Conservation (phyloP, 352 stramenopile species). For the Pythium folliculosum region DNA sequence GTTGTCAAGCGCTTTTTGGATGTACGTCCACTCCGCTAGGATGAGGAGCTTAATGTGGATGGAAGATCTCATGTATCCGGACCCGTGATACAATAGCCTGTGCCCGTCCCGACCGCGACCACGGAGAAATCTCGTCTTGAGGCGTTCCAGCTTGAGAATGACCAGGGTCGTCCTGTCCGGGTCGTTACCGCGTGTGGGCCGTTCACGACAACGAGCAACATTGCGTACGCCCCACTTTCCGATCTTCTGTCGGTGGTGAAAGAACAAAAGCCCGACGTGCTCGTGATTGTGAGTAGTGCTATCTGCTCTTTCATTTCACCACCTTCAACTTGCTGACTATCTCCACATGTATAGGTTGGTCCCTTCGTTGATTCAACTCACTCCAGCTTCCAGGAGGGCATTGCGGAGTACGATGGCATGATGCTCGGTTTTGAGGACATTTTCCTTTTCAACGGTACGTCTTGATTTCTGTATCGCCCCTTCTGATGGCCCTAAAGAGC, state of each 20-base stretch:
- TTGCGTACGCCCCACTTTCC: constrained; percentile 94
- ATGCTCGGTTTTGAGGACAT: constrained; percentile 85
- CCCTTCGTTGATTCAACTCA: constrained; percentile 97
- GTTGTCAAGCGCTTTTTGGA: constrained; percentile 79
- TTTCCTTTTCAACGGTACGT: constrained; percentile 82
- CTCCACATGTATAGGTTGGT: constrained; percentile 62
- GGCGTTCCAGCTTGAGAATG: constrained; percentile 46
- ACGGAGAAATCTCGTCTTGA: constrained; percentile 47
- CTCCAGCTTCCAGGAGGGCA: constrained; percentile 81
- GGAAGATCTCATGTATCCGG: neutral
- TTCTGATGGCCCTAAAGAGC: too few species aligned
- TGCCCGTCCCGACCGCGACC: constrained; percentile 56
- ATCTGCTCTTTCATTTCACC: neutral
- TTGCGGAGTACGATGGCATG: constrained; percentile 79
- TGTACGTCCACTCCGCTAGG: constrained; percentile 29
- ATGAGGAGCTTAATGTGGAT: neutral
- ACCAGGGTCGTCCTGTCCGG: constrained; percentile 45
- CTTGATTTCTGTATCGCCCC: neutral
- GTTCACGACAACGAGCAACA: constrained; percentile 94
- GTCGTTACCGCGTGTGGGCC: constrained; percentile 92
- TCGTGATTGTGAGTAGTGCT: constrained; percentile 80
- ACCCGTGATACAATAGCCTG: constrained; percentile 36
- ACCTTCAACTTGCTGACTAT: neutral
- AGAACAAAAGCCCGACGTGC: constrained; percentile 91
- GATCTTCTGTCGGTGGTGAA: constrained; percentile 89